Conservation (phyloP, 352 stramenopile genomes). For the Pythium utonaiense region DNA sequence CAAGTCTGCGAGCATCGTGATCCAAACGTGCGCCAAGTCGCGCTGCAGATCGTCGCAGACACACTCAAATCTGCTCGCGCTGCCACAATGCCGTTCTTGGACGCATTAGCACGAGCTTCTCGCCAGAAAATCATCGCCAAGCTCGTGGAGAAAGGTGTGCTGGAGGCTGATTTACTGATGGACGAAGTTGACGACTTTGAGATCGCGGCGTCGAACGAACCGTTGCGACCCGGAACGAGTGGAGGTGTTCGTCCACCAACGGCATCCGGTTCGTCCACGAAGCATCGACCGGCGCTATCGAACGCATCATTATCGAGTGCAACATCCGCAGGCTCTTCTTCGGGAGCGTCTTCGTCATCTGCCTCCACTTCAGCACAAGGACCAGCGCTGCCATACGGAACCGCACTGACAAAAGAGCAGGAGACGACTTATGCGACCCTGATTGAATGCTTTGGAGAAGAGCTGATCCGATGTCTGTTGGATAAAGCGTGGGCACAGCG, state of each 20-base stretch:
- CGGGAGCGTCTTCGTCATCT: conserved; percentile 8
- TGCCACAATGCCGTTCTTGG: conserved; percentile 66
- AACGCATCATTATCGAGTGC: conserved; percentile 49
- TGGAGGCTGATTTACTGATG: conserved; percentile 79
- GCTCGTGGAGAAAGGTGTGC: conserved; percentile 61
- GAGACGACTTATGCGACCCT: conserved; percentile 42
- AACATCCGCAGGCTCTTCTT: background rate
- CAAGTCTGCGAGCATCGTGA: conserved; percentile 77
- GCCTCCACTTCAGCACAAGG: conserved; percentile 26
- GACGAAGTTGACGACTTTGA: conserved; percentile 85
- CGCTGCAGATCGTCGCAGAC: conserved; percentile 68
- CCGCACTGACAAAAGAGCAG: conserved; percentile 60
- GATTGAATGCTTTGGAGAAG: conserved; percentile 61
- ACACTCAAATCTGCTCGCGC: conserved; percentile 53
- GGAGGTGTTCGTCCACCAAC: conserved; percentile 55
- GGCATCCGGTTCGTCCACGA: conserved; percentile 70
- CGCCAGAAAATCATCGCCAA: conserved; percentile 83
- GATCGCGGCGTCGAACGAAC: conserved; percentile 17
- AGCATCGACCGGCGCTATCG: conserved; percentile 61
- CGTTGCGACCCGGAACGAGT: conserved; percentile 47
- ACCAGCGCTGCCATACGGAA: conserved; percentile 62
- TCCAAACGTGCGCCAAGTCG: conserved; percentile 52
- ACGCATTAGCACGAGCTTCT: conserved; percentile 53
- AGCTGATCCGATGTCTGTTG: conserved; percentile 69
- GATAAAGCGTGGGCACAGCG: conserved; percentile 80